Evolutionary conservation across 148 eudicot genomes (phyloP).

Genomic region (Camellia granthamiana): DNA sequence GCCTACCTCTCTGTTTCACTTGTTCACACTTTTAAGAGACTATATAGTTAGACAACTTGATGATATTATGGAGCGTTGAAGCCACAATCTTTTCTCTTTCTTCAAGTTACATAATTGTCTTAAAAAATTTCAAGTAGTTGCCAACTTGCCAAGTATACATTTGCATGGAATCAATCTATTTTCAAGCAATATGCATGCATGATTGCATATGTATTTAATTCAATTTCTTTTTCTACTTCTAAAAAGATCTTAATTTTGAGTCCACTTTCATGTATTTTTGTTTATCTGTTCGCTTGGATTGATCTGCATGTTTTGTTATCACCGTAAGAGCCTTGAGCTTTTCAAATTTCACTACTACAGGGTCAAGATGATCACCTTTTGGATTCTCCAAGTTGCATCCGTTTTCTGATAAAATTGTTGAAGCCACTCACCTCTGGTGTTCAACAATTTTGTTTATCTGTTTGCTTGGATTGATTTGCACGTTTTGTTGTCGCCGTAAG

Average conservation of each 20-base stretch:
- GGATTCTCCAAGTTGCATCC: slow-evolving; percentile 67
- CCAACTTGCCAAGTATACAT: not conserved
- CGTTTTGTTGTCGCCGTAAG: not conserved
- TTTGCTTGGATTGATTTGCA: not conserved
- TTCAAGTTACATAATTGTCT: not conserved
- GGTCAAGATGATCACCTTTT: slow-evolving; percentile 72
- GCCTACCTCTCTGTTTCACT: not conserved
- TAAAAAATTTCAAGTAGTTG: not conserved
- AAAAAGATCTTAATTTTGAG: not conserved
- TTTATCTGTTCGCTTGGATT: not conserved
- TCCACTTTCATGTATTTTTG: not conserved
- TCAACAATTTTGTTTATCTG: not conserved
- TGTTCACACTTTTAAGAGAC: not conserved
- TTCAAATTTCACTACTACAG: slow-evolving; percentile 38
- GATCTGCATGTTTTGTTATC: not conserved
- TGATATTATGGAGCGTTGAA: not conserved
- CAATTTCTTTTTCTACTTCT: slow-evolving; percentile 3
- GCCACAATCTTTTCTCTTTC: not conserved
- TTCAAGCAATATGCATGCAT: not conserved
- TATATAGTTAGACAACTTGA: no score
- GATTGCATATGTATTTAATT: not conserved
- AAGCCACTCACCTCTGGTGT: slow-evolving; percentile 50
- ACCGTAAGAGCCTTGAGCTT: not conserved
- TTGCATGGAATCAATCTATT: not conserved
- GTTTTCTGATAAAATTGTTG: slow-evolving; percentile 71